Percentiles rank a stretch among this genome's conserved stretches.
phyloP scores from a whole-genome alignment of 495 filamentous ascomycete species.

The Cladorrhinum samala region DNA sequence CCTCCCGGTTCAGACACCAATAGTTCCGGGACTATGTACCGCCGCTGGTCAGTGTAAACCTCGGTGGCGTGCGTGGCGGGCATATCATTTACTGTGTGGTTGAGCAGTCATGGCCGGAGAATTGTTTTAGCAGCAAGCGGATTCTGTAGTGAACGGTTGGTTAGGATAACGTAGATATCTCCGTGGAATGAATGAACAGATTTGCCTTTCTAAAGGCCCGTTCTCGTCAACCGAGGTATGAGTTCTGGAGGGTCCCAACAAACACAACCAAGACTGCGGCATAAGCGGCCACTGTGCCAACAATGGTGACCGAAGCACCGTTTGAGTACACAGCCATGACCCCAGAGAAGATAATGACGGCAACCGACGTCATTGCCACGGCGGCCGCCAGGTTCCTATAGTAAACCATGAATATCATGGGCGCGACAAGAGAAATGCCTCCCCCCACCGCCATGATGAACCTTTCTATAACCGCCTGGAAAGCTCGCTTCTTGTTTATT shows the following conservation, averaged over 20 bases:
- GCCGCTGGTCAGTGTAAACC: no score
- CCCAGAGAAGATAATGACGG: background rate
- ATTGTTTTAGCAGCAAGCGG: no score
- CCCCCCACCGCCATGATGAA: background rate
- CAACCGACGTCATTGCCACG: background rate
- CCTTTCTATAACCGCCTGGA: background rate
- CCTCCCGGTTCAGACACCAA: no score
- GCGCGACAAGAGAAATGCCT: background rate
- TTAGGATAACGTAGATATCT: no score
- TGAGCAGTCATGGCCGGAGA: no score
- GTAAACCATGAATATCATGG: background rate
- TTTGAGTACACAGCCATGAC: background rate
- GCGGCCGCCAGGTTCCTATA: background rate
- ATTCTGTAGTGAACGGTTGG: no score
- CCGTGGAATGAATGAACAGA: no score
- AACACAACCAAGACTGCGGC: background rate
- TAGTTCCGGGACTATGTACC: no score
- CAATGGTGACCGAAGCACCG: background rate
- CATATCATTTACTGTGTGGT: no score
- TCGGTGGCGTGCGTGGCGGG: no score
- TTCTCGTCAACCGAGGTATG: no score
- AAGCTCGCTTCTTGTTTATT: background rate
- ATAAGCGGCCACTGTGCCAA: background rate
- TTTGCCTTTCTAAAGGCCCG: no score
- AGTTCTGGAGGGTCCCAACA: background rate